Percentiles rank a stretch among this genome's conserved stretches.
Conservation (phyloP, 2,329 filamentous ascomycete species). For the Passalora sequoiae region DNA sequence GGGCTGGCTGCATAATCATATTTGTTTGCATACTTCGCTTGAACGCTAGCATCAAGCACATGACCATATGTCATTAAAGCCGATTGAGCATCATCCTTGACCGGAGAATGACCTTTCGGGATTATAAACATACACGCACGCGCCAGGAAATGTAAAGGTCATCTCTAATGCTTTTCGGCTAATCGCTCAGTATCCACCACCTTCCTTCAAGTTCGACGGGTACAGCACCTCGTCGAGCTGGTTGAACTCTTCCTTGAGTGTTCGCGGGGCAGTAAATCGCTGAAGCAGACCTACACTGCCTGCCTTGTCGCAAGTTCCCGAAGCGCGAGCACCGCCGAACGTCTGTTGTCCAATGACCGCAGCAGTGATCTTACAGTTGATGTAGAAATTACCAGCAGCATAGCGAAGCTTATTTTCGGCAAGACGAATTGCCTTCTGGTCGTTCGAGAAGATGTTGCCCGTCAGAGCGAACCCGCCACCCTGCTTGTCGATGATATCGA, state of each 20-base stretch:
- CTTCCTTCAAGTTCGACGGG: constrained; percentile 45
- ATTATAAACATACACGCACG: too few species aligned
- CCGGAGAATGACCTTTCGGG: too few species aligned
- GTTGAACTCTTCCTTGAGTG: constrained; percentile 53
- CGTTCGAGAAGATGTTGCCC: constrained; percentile 66
- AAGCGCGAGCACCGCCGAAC: constrained; percentile 48
- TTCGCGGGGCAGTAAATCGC: constrained; percentile 51
- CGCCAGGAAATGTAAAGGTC: too few species aligned
- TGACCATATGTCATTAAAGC: too few species aligned
- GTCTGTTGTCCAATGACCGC: constrained; percentile 36
- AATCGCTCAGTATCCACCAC: constrained; percentile 1
- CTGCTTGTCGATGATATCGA: constrained; percentile 56
- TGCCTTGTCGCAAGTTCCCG: constrained; percentile 54
- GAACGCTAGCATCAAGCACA: too few species aligned
- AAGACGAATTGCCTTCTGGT: constrained; percentile 58
- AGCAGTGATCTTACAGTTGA: constrained; percentile 69
- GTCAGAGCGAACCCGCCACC: constrained; percentile 73
- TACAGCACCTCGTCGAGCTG: constrained; percentile 45
- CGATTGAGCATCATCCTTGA: too few species aligned
- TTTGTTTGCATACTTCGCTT: too few species aligned
- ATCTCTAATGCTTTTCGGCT: too few species aligned
- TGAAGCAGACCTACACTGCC: constrained; percentile 47
- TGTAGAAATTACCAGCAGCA: constrained; percentile 74
- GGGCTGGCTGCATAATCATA: too few species aligned
- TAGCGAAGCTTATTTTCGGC: constrained; percentile 67